Percentiles rank a stretch among this genome's conserved stretches.
Conservation (phyloP, 129 eudicot species). For the carrot (Daucus carota) region DNA sequence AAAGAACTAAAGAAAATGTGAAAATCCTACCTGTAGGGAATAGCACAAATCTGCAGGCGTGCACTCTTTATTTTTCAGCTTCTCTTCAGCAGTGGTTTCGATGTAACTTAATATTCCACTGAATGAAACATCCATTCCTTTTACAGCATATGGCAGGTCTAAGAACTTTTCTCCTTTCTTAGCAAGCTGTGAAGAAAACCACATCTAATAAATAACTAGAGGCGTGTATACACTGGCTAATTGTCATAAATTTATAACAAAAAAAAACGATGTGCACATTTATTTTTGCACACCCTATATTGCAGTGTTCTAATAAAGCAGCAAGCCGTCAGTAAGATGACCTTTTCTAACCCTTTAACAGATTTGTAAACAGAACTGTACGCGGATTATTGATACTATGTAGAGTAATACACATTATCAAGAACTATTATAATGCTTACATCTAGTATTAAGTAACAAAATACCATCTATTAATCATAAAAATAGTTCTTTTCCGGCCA, state of each 20-base stretch:
- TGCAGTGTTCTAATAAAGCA: neutral
- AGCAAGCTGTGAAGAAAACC: slow-evolving; percentile 54
- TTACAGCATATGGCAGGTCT: slow-evolving; percentile 84
- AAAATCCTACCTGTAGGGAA: slow-evolving; percentile 63
- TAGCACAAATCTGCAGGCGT: slow-evolving; percentile 98
- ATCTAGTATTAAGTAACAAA: neutral
- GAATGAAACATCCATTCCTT: slow-evolving; percentile 97
- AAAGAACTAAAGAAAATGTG: neutral
- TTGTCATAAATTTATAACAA: neutral
- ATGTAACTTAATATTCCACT: slow-evolving; percentile 92
- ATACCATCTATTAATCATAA: neutral
- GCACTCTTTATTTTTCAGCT: slow-evolving; percentile 77
- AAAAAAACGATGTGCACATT: neutral
- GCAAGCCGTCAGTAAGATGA: neutral
- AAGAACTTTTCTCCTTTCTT: slow-evolving; percentile 86
- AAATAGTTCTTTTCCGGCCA: too few species aligned
- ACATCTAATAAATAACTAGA: neutral
- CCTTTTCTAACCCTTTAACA: neutral
- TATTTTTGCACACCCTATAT: neutral
- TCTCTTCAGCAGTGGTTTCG: slow-evolving; percentile 82
- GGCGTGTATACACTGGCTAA: neutral
- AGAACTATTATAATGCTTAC: neutral
- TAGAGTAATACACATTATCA: neutral
- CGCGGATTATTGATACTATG: neutral
- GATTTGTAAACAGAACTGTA: neutral